phyloP scores from a whole-genome alignment of 2,329 filamentous ascomycete genomes.

The Ophiostoma montium region DNA sequence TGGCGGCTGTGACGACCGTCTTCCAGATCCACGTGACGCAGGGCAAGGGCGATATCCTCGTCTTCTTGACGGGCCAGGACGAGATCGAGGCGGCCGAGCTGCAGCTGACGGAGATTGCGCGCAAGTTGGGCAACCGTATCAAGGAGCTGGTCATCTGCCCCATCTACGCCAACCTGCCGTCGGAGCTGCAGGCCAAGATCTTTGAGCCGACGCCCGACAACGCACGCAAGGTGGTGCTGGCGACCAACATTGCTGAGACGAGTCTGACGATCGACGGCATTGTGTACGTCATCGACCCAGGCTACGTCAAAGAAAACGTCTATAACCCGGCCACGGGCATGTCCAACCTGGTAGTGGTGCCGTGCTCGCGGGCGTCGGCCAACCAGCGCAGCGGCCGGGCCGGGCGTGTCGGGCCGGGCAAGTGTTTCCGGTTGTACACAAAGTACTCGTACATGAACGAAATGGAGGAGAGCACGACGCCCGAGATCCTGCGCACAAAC shows the following conservation, averaged over 20 bases:
- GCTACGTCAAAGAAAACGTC: constrained; percentile 89
- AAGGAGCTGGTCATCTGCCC: constrained; percentile 82
- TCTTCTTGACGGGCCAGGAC: constrained; percentile 91
- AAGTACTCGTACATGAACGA: constrained; percentile 92
- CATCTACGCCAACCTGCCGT: constrained; percentile 87
- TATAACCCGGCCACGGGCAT: constrained; percentile 88
- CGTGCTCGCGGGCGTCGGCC: constrained; percentile 80
- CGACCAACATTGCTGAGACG: constrained; percentile 95
- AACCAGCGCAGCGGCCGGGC: constrained; percentile 89
- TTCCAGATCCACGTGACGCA: constrained; percentile 92
- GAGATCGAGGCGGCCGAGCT: constrained; percentile 85
- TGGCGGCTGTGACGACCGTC: constrained; percentile 79
- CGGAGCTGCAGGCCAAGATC: constrained; percentile 81
- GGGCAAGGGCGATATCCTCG: constrained; percentile 73
- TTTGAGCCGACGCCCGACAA: constrained; percentile 83
- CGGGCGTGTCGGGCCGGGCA: constrained; percentile 80
- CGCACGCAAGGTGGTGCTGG: constrained; percentile 79
- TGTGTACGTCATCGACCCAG: constrained; percentile 88
- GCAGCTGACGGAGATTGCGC: constrained; percentile 70
- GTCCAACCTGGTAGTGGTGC: constrained; percentile 81
- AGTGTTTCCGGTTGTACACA: constrained; percentile 87
- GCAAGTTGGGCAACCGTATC: constrained; percentile 72
- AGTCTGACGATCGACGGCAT: constrained; percentile 93
- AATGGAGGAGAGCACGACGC: constrained; percentile 79
- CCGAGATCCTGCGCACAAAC: constrained; percentile 86